A percentile compares a stretch with the other conserved stretches of the same genome.
These are phyloP conservation scores for Dovyalis caffra DNA, from an alignment of 345 rosid genomes.

Conservation along the genomic window DNA sequence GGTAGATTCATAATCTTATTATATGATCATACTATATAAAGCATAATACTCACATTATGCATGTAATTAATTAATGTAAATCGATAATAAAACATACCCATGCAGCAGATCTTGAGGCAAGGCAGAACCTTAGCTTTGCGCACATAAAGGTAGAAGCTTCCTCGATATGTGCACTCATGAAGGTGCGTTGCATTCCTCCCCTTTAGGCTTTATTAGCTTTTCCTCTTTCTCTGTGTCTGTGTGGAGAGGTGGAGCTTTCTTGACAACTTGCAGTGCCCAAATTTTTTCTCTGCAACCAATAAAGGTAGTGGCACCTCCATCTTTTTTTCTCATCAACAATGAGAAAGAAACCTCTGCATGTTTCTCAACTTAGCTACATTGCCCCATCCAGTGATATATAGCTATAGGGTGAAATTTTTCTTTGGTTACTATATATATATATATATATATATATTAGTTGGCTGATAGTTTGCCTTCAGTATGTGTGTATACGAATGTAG, in stretches of 20 bases:
- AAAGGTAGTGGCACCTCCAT: constrained; percentile 36
- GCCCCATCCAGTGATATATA: background rate
- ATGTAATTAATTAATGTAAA: background rate
- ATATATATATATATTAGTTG: too few relatives aligned
- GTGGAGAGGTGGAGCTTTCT: constrained; percentile 46
- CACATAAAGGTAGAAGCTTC: constrained; percentile 64
- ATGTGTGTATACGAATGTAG: background rate
- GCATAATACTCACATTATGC: background rate
- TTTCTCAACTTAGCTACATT: background rate
- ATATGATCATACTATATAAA: background rate
- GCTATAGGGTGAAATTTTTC: background rate
- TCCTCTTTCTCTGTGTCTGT: constrained; percentile 19
- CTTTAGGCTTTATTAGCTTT: constrained; percentile 46
- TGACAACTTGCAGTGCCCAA: constrained; percentile 54
- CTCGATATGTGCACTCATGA: constrained; percentile 49
- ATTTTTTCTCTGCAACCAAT: constrained; percentile 44
- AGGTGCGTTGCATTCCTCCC: constrained; percentile 49
- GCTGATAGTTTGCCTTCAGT: background rate
- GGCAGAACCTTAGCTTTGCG: constrained; percentile 14
- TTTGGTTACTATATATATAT: background rate
- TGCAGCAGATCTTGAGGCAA: constrained; percentile 15
- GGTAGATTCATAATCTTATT: background rate
- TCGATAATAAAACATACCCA: background rate
- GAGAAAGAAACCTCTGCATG: background rate
- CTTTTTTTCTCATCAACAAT: constrained; percentile 11